A percentile compares a stretch with the other conserved stretches of the same genome.
Conservation (phyloP, 176 grass and related monocot genomes). For the Cocos nucifera region DNA sequence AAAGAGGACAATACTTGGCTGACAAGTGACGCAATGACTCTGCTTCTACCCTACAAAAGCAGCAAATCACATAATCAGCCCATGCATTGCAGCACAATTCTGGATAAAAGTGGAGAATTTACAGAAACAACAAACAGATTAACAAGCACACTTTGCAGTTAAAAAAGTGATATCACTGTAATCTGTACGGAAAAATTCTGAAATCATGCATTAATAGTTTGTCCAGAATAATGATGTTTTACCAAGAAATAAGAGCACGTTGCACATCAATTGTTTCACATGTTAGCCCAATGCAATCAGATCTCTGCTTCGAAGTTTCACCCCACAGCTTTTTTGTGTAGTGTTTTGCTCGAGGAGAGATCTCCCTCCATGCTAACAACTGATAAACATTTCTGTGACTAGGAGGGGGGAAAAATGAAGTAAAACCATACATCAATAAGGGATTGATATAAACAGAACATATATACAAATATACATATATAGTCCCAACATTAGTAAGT, state of each 20-base stretch:
- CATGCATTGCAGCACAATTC: not conserved
- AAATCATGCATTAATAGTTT: too few species aligned
- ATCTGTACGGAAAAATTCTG: too few species aligned
- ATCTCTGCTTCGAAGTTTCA: constrained; percentile 20
- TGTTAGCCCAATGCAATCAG: constrained; percentile 31
- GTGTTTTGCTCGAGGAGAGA: constrained; percentile 71
- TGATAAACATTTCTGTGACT: constrained; percentile 64
- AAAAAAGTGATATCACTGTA: too few species aligned
- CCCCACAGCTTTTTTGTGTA: constrained; percentile 66
- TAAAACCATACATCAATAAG: not conserved
- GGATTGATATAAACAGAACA: not conserved
- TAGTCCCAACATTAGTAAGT: not conserved
- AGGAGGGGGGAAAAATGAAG: not conserved
- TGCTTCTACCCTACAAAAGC: constrained; percentile 70
- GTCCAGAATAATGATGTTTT: constrained; percentile 4
- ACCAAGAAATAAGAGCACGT: constrained; percentile 82
- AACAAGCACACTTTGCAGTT: too few species aligned
- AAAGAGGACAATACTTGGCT: constrained; percentile 88
- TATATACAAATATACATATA: not conserved
- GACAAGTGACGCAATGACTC: constrained; percentile 65
- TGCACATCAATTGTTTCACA: constrained; percentile 54
- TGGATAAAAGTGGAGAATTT: too few species aligned
- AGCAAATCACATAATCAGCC: constrained; percentile 6
- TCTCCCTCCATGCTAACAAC: constrained; percentile 76
- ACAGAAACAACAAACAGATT: too few species aligned